These are phyloP conservation scores for Barbarea vulgaris DNA, from an alignment of 345 rosid genomes.

Conservation along the genomic window DNA sequence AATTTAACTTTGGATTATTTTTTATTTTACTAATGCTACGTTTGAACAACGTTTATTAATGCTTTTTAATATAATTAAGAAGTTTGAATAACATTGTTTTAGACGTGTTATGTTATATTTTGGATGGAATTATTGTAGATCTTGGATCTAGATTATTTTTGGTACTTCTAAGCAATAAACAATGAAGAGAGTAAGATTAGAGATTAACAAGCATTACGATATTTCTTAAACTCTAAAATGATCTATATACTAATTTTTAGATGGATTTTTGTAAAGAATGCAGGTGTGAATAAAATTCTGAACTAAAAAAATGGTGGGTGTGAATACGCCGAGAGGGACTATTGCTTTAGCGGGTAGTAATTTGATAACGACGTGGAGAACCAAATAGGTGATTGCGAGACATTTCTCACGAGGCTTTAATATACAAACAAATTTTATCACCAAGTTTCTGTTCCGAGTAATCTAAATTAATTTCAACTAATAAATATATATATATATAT, in stretches of 20 bases:
- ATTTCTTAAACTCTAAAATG: not conserved
- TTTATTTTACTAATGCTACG: no score
- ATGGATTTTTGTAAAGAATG: not conserved
- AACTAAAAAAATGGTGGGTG: not conserved
- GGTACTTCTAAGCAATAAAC: not conserved
- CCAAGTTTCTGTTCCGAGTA: not conserved
- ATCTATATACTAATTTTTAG: not conserved
- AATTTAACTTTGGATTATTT: no score
- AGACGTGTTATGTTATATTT: no score
- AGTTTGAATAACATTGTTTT: no score
- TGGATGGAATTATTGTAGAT: not conserved
- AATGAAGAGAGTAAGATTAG: not conserved
- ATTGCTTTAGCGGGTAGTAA: slow-evolving; percentile 32
- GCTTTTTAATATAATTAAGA: no score
- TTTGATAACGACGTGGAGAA: slow-evolving; percentile 34
- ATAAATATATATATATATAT: no score
- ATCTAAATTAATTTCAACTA: not conserved
- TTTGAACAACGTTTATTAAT: no score
- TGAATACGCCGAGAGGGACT: slow-evolving; percentile 27
- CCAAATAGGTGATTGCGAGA: slow-evolving; percentile 7
- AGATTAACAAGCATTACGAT: not conserved
- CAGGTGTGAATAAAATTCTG: no score
- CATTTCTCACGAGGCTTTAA: slow-evolving; percentile 10
- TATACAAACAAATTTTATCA: not conserved
- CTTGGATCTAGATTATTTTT: not conserved